These are phyloP conservation scores for Scalesia atractyloides DNA, from an alignment of 129 eudicot genomes.

Conservation along the genomic window DNA sequence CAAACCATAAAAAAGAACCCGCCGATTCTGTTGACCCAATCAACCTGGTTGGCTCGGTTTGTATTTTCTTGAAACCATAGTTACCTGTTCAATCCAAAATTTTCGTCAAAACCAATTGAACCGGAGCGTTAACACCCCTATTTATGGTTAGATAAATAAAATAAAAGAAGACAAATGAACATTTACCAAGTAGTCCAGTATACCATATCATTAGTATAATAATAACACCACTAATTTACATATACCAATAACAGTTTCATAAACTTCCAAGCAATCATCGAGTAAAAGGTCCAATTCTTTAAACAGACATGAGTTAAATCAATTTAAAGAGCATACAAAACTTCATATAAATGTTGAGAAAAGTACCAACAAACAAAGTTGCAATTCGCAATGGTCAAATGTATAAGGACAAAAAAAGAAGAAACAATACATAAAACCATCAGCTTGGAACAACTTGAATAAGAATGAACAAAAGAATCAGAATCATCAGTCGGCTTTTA, in stretches of 20 bases:
- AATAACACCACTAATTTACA: not conserved
- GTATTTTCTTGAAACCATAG: too few species aligned
- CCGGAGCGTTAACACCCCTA: too few species aligned
- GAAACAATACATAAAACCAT: constrained; percentile 19
- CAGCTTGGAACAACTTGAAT: constrained; percentile 22
- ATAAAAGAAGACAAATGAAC: too few species aligned
- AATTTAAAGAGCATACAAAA: too few species aligned
- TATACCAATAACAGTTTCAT: not conserved
- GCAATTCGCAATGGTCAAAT: constrained; percentile 30
- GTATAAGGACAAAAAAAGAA: constrained; percentile 23
- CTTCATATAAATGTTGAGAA: constrained; percentile 7
- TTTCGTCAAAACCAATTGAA: too few species aligned
- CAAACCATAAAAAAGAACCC: too few species aligned
- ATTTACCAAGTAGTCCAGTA: not conserved
- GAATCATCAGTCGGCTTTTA: not conserved
- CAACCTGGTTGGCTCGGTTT: too few species aligned
- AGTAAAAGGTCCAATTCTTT: not conserved
- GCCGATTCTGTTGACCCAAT: too few species aligned
- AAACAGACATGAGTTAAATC: not conserved
- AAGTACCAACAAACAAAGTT: constrained; percentile 29
- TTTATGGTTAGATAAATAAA: too few species aligned
- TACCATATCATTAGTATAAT: not conserved
- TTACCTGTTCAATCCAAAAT: too few species aligned
- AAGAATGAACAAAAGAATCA: constrained; percentile 30
- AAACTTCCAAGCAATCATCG: constrained; percentile 2